These are phyloP conservation scores for Aquilaria yunnanensis DNA, from an alignment of 345 rosid genomes.

Conservation along the genomic window DNA sequence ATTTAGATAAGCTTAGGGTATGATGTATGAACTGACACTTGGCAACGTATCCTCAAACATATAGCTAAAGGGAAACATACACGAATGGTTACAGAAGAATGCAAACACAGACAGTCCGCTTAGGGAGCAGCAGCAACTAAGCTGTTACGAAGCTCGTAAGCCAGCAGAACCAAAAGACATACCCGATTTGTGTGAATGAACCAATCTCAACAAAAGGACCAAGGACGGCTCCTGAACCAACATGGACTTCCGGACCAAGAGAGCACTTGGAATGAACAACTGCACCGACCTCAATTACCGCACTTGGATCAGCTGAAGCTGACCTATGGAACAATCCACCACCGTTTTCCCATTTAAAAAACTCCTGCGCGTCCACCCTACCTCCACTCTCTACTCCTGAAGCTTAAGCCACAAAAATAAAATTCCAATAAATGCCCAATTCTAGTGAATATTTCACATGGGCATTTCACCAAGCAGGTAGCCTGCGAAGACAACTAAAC, in stretches of 20 bases:
- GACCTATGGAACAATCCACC: conserved; percentile 60
- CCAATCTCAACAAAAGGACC: conserved; percentile 61
- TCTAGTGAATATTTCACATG: too few species aligned
- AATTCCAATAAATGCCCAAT: conserved; percentile 5
- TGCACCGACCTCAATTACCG: conserved; percentile 49
- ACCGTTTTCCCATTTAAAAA: conserved; percentile 53
- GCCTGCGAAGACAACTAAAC: too few species aligned
- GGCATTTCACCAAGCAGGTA: too few species aligned
- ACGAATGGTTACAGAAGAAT: too few species aligned
- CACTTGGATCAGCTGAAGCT: conserved; percentile 53
- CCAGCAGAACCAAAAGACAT: conserved; percentile 2
- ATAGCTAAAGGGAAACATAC: too few species aligned
- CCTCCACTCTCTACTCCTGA: conserved; percentile 30
- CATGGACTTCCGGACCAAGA: conserved; percentile 46
- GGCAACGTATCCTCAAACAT: too few species aligned
- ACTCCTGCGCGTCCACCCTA: conserved; percentile 19
- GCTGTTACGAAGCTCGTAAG: too few species aligned
- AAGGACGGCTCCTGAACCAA: conserved; percentile 65
- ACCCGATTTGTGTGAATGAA: conserved; percentile 57
- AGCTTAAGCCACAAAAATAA: neutral
- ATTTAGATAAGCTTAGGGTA: too few species aligned
- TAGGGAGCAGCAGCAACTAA: too few species aligned
- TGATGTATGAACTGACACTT: too few species aligned
- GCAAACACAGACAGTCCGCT: too few species aligned
- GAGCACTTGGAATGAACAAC: conserved; percentile 48